Base-by-base conservation (phyloP, 139 green algal genomes). In the Astrephomene gubernaculifera region DNA sequence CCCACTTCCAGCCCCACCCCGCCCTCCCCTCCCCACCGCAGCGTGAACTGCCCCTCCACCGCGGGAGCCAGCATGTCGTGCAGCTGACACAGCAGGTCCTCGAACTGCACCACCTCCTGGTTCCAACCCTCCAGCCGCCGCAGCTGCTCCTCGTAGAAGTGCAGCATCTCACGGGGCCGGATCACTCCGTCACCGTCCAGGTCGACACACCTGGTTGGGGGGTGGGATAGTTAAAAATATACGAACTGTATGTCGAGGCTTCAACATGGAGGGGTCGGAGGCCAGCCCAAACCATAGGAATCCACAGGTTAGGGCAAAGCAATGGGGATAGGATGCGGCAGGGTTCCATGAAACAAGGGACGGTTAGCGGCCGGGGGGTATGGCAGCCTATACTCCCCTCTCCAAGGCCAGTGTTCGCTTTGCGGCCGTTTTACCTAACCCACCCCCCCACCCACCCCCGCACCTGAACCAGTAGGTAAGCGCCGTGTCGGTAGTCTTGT, bases 71-170 rank as follows among this genome's bases (percentile, higher is more conserved):
- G 89, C 96, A 99, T 99, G 92, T 99, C 97, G 60, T 97, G 93
- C 90, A 99, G 95, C 93, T 99, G 97, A 88, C 95, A 97, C 38
- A 99, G 87, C 79, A 99, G 93, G 79, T 97, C 95, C 81, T 94
- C 92, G 86, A 98, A 98, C 72, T 95, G 79, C 60, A 98, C 94
- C 17, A 94, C 92, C 87, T 97, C 95, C 89, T 89, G 86, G 79
- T 79, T 89, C 72, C 98, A 88, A 81, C 93, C 97, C 94, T 99
- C 97, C 96, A 99, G 97, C 67, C 97, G 92, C 90, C 98, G 94
- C 60, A 99, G 91, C 94, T 99, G 97, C 94, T 99, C 96, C 92
- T 99, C 96, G 87, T 99, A 99, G 84, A 99, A 99, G 87, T 87
- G 67, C 87, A 90, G 90, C 96, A 99, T 96, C 88, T 99, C 97